A percentile compares a stretch with the other conserved stretches of the same genome.
Evolutionary conservation across 2,329 filamentous ascomycete genomes (phyloP).

Genomic region (Acarospora socialis): DNA sequence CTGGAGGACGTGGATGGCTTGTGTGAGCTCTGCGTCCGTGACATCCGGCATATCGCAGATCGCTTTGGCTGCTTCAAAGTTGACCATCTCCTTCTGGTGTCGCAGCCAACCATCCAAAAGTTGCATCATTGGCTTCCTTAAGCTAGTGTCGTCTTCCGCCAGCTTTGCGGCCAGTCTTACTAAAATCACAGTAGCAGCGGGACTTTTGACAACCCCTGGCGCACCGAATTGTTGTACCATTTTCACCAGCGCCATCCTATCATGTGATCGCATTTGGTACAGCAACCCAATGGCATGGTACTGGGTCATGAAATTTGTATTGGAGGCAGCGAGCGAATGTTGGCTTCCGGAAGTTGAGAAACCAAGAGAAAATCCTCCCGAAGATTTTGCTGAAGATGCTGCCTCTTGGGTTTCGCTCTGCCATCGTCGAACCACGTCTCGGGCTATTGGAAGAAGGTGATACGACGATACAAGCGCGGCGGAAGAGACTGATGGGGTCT

Average conservation of each 20-base stretch:
- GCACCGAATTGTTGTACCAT: slow-evolving; percentile 99
- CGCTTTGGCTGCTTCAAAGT: slow-evolving; percentile 96
- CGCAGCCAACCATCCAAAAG: slow-evolving; percentile 91
- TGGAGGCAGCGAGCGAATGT: slow-evolving; percentile 53
- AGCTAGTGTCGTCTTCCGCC: slow-evolving; percentile 77
- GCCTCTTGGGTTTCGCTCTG: slow-evolving; percentile 98
- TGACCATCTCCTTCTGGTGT: slow-evolving; percentile 99
- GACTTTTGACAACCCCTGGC: slow-evolving; percentile 85
- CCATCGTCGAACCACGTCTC: slow-evolving; percentile 92
- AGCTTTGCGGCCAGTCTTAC: slow-evolving; percentile 86
- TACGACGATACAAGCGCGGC: slow-evolving; percentile 94
- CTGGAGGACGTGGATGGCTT: slow-evolving; percentile 89
- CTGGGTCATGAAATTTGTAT: slow-evolving; percentile 94
- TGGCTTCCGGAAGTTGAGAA: slow-evolving; percentile 70
- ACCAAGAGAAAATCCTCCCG: slow-evolving; percentile 76
- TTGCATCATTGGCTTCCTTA: slow-evolving; percentile 93
- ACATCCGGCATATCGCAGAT: slow-evolving; percentile 92
- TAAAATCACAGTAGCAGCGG: slow-evolving; percentile 80
- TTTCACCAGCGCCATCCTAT: slow-evolving; percentile 96
- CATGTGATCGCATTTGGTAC: slow-evolving; percentile 95
- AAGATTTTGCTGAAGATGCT: slow-evolving; percentile 76
- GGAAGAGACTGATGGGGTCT: slow-evolving; percentile 92
- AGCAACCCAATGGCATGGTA: slow-evolving; percentile 96
- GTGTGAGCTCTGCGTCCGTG: slow-evolving; percentile 76
- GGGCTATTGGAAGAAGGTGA: slow-evolving; percentile 89